These are phyloP conservation scores for Hymenoscyphus linearis DNA, from an alignment of 2,329 filamentous ascomycete species.

Conservation along the genomic window DNA sequence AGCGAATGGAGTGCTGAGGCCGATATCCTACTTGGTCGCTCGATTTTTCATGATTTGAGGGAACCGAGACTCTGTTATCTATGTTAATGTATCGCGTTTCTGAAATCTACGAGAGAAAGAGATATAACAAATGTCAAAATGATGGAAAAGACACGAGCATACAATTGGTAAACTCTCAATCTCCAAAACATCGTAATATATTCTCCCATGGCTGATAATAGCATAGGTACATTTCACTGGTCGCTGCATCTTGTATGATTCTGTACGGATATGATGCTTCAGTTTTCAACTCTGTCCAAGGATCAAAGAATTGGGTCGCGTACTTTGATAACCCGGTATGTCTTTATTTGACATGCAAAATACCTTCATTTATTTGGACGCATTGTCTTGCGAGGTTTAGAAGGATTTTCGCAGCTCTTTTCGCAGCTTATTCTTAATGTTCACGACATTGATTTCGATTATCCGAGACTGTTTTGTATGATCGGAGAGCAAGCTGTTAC, in stretches of 20 bases:
- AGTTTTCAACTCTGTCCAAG: constrained; percentile 68
- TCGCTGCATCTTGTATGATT: constrained; percentile 70
- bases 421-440: too few species aligned
- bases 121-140: neutral
- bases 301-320: constrained; percentile 58
- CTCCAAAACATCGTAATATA: neutral
- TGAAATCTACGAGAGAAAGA: neutral
- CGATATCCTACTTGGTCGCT: neutral
- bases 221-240: constrained; percentile 59
- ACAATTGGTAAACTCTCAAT: constrained; percentile 4
- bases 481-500: too few species aligned
- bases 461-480: too few species aligned
- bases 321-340: constrained; percentile 47
- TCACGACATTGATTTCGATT: too few species aligned
- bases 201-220: neutral
- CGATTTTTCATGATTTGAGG: neutral
- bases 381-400: too few species aligned
- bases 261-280: constrained; percentile 71
- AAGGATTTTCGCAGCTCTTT: too few species aligned
- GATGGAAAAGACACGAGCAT: constrained; percentile 6
- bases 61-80: neutral
- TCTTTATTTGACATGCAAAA: neutral
- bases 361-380: too few species aligned
- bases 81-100: neutral
- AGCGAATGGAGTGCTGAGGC: neutral